phyloP scores from a whole-genome alignment of 2,329 filamentous ascomycete genomes.

The Sarocladiaceae sp. region DNA sequence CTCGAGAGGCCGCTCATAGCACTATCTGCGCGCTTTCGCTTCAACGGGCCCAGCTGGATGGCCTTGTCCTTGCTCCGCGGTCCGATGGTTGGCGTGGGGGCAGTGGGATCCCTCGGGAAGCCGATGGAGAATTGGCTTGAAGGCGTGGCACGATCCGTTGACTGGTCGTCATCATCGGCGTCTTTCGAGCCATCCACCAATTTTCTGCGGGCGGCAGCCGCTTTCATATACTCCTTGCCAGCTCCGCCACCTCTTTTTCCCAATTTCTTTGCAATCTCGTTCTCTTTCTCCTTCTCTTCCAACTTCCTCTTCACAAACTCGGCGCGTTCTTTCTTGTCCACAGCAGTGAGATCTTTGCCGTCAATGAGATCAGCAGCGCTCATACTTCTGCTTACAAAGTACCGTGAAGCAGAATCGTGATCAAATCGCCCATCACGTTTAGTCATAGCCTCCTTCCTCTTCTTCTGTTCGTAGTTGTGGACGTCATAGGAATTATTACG shows the following conservation, averaged over 20 bases:
- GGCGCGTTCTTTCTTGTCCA: conserved; percentile 56
- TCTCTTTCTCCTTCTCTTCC: conserved; percentile 65
- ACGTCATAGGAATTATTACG: conserved; percentile 15
- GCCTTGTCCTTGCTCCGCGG: conserved; percentile 32
- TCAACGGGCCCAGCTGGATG: conserved; percentile 55
- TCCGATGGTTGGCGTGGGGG: conserved; percentile 21
- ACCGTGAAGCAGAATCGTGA: conserved; percentile 52
- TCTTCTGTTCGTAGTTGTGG: conserved; percentile 17
- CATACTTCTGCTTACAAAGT: conserved; percentile 46
- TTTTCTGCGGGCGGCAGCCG: neutral
- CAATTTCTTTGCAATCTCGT: conserved; percentile 66
- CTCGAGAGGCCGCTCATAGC: conserved; percentile 27
- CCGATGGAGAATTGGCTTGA: neutral
- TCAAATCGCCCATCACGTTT: conserved; percentile 43
- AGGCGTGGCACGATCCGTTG: neutral
- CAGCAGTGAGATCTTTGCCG: conserved; percentile 52
- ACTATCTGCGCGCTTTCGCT: conserved; percentile 56
- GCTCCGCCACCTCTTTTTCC: conserved; percentile 60
- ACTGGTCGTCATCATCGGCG: neutral
- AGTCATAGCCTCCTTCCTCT: conserved; percentile 18
- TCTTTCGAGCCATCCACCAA: neutral
- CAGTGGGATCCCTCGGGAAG: neutral
- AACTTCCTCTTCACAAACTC: conserved; percentile 64
- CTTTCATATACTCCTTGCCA: conserved; percentile 65
- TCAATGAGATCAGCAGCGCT: conserved; percentile 63